phyloP scores from a whole-genome alignment of 163 green algal species.

The Volvox carteri region DNA sequence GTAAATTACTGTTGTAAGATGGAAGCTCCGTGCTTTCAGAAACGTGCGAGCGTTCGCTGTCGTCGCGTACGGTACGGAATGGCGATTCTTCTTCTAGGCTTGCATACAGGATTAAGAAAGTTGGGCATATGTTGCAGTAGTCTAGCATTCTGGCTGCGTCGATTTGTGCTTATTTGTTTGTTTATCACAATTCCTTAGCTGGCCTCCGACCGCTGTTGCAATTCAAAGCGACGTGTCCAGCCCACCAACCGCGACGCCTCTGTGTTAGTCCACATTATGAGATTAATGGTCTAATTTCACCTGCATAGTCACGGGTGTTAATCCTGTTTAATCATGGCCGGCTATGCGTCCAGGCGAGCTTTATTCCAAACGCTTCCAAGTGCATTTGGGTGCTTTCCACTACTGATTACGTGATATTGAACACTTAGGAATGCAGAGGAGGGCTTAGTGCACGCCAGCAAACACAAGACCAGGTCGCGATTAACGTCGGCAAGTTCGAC shows the following conservation, averaged over 20 bases:
- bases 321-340: slow-evolving; percentile 28
- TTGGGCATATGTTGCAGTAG: too few relatives aligned
- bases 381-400: neutral
- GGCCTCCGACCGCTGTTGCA: neutral
- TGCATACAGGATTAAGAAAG: too few relatives aligned
- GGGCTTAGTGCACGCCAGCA: slow-evolving; percentile 35
- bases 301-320: neutral
- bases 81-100: too few relatives aligned
- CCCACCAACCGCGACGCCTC: neutral
- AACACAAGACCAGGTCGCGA: slow-evolving; percentile 61
- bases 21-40: too few relatives aligned
- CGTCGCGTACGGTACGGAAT: too few relatives aligned
- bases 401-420: neutral
- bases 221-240: neutral
- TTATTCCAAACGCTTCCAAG: too few relatives aligned
- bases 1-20: too few relatives aligned
- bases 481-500: slow-evolving; percentile 68
- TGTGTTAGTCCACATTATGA: neutral
- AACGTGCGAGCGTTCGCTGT: too few relatives aligned
- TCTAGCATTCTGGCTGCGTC: too few relatives aligned
- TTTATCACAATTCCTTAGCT: too few relatives aligned
- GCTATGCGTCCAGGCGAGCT: slow-evolving; percentile 32
- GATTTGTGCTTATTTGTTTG: too few relatives aligned
- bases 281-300: neutral
- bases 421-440: slow-evolving; percentile 19